These are phyloP conservation scores for Sphaerobolus stellatus DNA, from an alignment of 1,284 basidiomycete genomes.

Conservation along the genomic window DNA sequence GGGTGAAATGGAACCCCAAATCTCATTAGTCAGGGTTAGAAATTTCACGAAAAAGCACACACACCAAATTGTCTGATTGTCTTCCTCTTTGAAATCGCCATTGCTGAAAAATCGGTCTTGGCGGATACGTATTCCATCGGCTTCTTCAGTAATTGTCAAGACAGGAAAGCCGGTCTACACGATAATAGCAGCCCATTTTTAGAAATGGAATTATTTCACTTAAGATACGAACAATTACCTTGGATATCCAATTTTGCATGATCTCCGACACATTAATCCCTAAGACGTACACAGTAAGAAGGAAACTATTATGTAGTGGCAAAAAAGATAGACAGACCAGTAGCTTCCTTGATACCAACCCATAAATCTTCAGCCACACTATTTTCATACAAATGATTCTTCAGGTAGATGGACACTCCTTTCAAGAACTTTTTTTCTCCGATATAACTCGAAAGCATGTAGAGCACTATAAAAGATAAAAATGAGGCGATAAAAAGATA, in stretches of 20 bases:
- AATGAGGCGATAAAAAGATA: slow-evolving; percentile 15
- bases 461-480: slow-evolving; percentile 58
- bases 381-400: slow-evolving; percentile 82
- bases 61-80: slow-evolving; percentile 91
- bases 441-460: slow-evolving; percentile 89
- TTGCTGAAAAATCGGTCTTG: slow-evolving; percentile 94
- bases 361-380: slow-evolving; percentile 88
- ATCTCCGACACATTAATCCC: slow-evolving; percentile 77
- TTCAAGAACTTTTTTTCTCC: slow-evolving; percentile 88
- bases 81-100: slow-evolving; percentile 73
- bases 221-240: slow-evolving; percentile 46
- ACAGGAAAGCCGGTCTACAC: slow-evolving; percentile 83
- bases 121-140: slow-evolving; percentile 68
- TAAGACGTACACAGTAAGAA: slow-evolving; percentile 17
- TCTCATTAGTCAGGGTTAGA: neutral
- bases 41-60: slow-evolving; percentile 17
- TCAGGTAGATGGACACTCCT: slow-evolving; percentile 90
- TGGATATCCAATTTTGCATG: slow-evolving; percentile 93
- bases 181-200: no score
- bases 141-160: slow-evolving; percentile 79
- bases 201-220: neutral
- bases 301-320: neutral
- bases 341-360: slow-evolving; percentile 82
- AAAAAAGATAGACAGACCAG: slow-evolving; percentile 38
- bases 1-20: neutral